Evolutionary conservation across 306 rosid species (phyloP).

Genomic region (Cicer arietinum): DNA sequence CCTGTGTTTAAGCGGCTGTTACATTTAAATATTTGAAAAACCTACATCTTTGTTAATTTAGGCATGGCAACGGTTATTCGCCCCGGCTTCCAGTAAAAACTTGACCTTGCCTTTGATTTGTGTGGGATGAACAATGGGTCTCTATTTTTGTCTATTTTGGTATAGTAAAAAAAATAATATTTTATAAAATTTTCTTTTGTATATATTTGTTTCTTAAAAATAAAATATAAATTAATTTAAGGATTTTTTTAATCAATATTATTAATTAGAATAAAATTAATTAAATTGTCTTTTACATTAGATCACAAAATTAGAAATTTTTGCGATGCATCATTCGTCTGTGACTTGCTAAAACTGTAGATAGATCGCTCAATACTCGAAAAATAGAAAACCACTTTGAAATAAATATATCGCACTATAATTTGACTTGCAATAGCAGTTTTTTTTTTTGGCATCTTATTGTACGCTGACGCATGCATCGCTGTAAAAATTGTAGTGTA

Average conservation of each 20-base stretch:
- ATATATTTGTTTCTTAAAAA: too few species aligned
- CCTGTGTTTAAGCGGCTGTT: conserved; percentile 4
- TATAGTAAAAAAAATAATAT: too few species aligned
- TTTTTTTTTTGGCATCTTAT: neutral
- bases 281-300: too few species aligned
- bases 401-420: neutral
- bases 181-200: too few species aligned
- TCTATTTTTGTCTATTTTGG: too few species aligned
- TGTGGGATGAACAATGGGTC: too few species aligned
- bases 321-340: too few species aligned
- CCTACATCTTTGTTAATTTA: neutral
- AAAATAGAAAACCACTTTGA: neutral
- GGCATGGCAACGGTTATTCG: neutral
- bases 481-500: neutral
- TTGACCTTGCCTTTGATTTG: neutral
- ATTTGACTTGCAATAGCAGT: neutral
- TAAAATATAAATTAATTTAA: too few species aligned
- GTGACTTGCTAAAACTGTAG: neutral
- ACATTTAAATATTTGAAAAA: neutral
- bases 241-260: too few species aligned
- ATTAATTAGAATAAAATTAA: too few species aligned
- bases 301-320: too few species aligned
- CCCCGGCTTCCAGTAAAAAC: neutral
- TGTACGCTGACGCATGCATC: neutral
- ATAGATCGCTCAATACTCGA: neutral